Base-by-base conservation (phyloP, 345 rosid genomes). In the Hevea brasiliensis region DNA sequence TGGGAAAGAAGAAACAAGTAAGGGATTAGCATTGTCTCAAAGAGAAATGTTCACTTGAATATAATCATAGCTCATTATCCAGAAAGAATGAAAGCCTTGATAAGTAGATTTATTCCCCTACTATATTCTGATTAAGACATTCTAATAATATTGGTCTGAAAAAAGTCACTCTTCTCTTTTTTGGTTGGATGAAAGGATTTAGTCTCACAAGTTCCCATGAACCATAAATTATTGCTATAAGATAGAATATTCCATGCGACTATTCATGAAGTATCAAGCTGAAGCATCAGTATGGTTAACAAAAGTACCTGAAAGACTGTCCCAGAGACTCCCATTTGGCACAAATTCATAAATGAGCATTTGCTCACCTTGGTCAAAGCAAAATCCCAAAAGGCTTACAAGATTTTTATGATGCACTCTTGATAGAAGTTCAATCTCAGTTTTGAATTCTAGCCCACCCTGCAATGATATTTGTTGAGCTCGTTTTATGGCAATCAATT, bases 371-470 rank as follows among this genome's bases (percentile, higher is more conserved):
- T 21, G 67, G 20, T 74, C 78, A 1, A 79, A 71, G 64, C 82
- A 79, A 71, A 79, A 74, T 42, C 82, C 82, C 48, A 70, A 1
- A 32, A 79, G 79, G 65, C 78, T 56, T 11, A 74, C 73, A 14
- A 79, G 75, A 71, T 79, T 79, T 53, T 70, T 79, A 20, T 79
- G 82, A 71, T 79, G 82, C 24, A 79, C 82, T 60, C 82, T 61
- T 8, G 82, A 79, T 15, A 79, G 70, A 14, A 79, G 55, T 21
- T 79, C 82, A 45, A 79, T 79, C 70, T 74, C 82, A 21, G 58
- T 79, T 37, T 79, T 79, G 65, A 79, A 79, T 41, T 79, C 78
- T 9, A 70, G 0, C 23, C 75, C 78, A 17, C 78, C 78, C 35
- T 79, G 82, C 73, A 71, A 65, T 32, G 79, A 79, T 61, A 61